Evolutionary conservation across 352 stramenopile species (phyloP), one percentile per base, ranked within the genome.

Genomic region (Globisporangium camurandrum): DNA sequence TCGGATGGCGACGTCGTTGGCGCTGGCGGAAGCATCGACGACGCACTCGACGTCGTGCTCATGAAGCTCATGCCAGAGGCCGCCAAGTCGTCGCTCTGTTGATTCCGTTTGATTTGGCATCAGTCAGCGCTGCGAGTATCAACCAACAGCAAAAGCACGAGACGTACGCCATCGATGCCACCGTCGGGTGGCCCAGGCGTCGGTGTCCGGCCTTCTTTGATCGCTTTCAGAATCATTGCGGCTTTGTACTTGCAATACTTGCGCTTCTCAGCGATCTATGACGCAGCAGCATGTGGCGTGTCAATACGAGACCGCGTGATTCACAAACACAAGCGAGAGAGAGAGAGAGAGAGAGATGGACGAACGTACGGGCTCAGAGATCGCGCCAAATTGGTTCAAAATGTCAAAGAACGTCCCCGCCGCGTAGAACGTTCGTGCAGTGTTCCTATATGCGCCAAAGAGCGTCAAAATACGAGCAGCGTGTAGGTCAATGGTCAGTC

Each of bases 161-260:
- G n/a, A 61, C 70, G 49, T 57, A 78, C 70, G 28, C 17, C 56
- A 51, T 53, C 64, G 40, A 78, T 56, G 28, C 73, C 39, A 66
- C 85, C 64, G 28, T 75, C 69, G 12, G 77, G 81, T 22, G 79
- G 86, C 17, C 92, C 91, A 27, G 94, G 86, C 2, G 68, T 84
- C 1, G 87, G 86, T 12, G 69, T 59, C 38, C 75, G 71, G 20
- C 94, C 92, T 59, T 98, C 89, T 58, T 98, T 98, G 42, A 98
- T 88, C 11, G 90, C 90, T 59, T 97, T 98, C 19, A 98, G 66
- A 66, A 98, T 98, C 22, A 96, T 95, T 0, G 92, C 93, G 5
- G 92, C 90, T 54, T 97, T 97, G 80, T 88, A 98, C 66, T 98
- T 98, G 65, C 83, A 93, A 66, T 98, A 98, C n/a, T 74, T 70